Base-by-base conservation (phyloP, 148 eudicot genomes). In the Polygonum maritimum region DNA sequence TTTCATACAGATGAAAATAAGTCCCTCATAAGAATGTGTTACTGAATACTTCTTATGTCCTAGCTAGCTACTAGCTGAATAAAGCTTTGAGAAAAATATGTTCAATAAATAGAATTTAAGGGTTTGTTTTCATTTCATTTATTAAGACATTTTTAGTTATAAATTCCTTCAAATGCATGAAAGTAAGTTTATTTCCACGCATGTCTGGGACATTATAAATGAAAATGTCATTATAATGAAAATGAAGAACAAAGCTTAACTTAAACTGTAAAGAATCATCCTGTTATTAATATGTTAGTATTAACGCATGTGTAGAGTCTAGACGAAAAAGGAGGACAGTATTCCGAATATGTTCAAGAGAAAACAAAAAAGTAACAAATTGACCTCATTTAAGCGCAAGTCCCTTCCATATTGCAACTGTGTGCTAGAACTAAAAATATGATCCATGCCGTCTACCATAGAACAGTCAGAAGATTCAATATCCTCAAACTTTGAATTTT, bases 341-440 rank as follows among this genome's bases (percentile, higher is more conserved):
- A 33, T 65, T 65, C 19, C 4, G 14, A 14, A 14, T 33, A 35
- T 65, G 70, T 33, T 36, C 19, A 16, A 35, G 45, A 35, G 36
- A 36, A 15, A 60, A 19, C 7, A 11, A 39, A 67, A 14, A 4
- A 39, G 65, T 39, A 36, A 5, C 49, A 73, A 58, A 81, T 82
- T 76, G n/a, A 96, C 99, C 98, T 96, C 99, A 82, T 92, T 96
- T 72, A 96, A 85, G 74, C 99, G 97, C 84, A 96, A 84, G 83
- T 96, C 99, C 78, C 93, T 86, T 63, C 99, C 98, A 82, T 85
- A 96, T 16, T 90, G 91, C 85, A 96, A 81, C 84, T 88, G 99
- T 18, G 87, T 88, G 85, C 90, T 87, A 81, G 98, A 86, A 77
- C 90, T 92, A 79, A 91, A 96, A 74, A 96, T 88, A 83, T 96